Evolutionary conservation across 1,284 basidiomycete species (phyloP).

Genomic region (Heterobasidion parviporum): DNA sequence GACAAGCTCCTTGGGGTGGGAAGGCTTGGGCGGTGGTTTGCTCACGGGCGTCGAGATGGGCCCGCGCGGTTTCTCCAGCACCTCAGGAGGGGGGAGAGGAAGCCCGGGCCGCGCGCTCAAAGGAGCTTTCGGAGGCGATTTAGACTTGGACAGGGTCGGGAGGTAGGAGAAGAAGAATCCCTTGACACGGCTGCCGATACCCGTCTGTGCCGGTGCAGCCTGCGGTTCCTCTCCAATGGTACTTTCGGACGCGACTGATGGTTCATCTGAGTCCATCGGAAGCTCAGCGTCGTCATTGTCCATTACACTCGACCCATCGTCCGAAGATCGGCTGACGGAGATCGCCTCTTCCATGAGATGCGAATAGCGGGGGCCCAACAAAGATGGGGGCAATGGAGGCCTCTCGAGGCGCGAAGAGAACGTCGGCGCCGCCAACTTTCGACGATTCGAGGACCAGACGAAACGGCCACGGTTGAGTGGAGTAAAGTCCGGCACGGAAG

Average conservation of each 20-base stretch:
- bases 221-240: background rate
- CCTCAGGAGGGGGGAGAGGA: slow-evolving; percentile 43
- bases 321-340: slow-evolving; percentile 21
- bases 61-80: slow-evolving; percentile 39
- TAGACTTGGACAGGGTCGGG: slow-evolving; percentile 35
- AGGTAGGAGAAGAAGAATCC: slow-evolving; percentile 55
- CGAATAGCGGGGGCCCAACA: slow-evolving; percentile 47
- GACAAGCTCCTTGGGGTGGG: slow-evolving; percentile 57
- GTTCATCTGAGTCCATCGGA: slow-evolving; percentile 1
- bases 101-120: slow-evolving; percentile 22
- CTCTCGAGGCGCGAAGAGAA: slow-evolving; percentile 5
- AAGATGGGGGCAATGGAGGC: slow-evolving; percentile 22
- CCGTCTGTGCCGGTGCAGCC: slow-evolving; percentile 4
- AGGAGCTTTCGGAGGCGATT: slow-evolving; percentile 10
- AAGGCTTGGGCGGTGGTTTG: slow-evolving; percentile 32
- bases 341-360: slow-evolving; percentile 47
- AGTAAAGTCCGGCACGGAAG: slow-evolving; percentile 41
- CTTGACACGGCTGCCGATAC: slow-evolving; percentile 26
- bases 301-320: background rate
- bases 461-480: slow-evolving; percentile 22
- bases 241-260: background rate
- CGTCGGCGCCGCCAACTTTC: slow-evolving; percentile 6
- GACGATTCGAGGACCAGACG: background rate
- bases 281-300: slow-evolving; percentile 4
- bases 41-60: slow-evolving; percentile 52